These are phyloP conservation scores for Phialophora tarda DNA, from an alignment of 2,329 filamentous ascomycete genomes.

Conservation along the genomic window DNA sequence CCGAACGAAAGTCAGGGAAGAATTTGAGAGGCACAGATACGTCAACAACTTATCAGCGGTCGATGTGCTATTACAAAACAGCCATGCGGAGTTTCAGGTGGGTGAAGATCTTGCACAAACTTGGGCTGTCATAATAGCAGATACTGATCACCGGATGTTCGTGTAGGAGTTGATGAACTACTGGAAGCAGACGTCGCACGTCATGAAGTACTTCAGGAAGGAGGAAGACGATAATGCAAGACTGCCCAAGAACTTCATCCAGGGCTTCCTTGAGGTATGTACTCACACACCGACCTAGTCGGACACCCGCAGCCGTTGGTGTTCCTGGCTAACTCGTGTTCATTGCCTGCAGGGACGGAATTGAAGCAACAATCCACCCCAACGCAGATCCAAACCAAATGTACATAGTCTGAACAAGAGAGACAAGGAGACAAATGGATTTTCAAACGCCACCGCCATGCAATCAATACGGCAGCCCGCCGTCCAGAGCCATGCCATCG, in stretches of 20 bases:
- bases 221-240: slow-evolving; percentile 78
- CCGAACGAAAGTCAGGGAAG: slow-evolving; percentile 91
- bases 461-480: not conserved
- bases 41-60: slow-evolving; percentile 87
- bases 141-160: slow-evolving; percentile 14
- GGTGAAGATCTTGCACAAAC: slow-evolving; percentile 28
- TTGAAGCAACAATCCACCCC: slow-evolving; percentile 18
- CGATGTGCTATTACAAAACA: slow-evolving; percentile 88
- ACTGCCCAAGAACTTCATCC: slow-evolving; percentile 88
- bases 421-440: slow-evolving; percentile 27
- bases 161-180: slow-evolving; percentile 94
- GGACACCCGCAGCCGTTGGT: not conserved
- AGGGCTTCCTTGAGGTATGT: slow-evolving; percentile 89
- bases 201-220: slow-evolving; percentile 94
- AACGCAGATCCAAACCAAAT: slow-evolving; percentile 29
- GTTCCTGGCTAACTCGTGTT: not conserved
- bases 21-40: slow-evolving; percentile 95
- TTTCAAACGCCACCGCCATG: slow-evolving; percentile 29
- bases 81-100: slow-evolving; percentile 93
- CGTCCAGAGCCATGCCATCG: slow-evolving; percentile 33
- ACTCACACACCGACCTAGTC: not conserved
- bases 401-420: slow-evolving; percentile 35
- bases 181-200: slow-evolving; percentile 95
- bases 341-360: slow-evolving; percentile 26
- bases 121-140: not conserved